Base-by-base conservation (phyloP, 257 asterid species). In the Orobanche coerulescens region DNA sequence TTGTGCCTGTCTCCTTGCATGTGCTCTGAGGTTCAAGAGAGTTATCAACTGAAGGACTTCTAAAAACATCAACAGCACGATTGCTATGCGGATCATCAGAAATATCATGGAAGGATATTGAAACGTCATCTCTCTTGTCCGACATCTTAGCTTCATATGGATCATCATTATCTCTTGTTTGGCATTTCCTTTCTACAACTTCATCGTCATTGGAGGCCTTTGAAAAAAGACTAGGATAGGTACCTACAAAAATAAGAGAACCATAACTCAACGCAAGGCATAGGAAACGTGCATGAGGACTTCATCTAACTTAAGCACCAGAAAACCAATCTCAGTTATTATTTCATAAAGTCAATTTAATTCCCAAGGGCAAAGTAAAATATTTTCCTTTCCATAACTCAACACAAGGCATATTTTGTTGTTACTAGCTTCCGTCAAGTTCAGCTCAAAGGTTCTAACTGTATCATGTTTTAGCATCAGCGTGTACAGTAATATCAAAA, bases 171-270 rank as follows among this genome's bases (percentile, higher is more conserved):
- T 30, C 55, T 33, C n/a, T 46, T 25, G 11, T 15, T 16, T 2
- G 42, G 6, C 51, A 20, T 36, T 33, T 46, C 24, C 18, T 18
- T 14, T 60, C 55, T 37, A 59, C 30, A 43, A 50, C 53, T 61
- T 46, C 62, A 18, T 31, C 76, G 12, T 61, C 37, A 26, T 54
- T 57, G 44, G 65, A 68, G 73, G 61, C 57, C 61, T 62, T 58
- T 0, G 67, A 19, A 33, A n/a, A 46, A 30, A 1, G 6, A 53
- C 26, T 20, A 44, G 58, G 55, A 68, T 58, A 67, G 50, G 63
- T 56, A 55, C 61, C 77, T 71, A 46, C 8, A 63, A 43, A 56
- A 37, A 58, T 6, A 12, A 16, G 64, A 20, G 28, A 47, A 36
- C 34, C 46, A 36, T 66, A 9, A 65, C 2, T 58, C 6, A 39